Evolutionary conservation across 2,329 filamentous ascomycete genomes (phyloP), one percentile per base, ranked within the genome.

Genomic region (Dendryphion nanum): DNA sequence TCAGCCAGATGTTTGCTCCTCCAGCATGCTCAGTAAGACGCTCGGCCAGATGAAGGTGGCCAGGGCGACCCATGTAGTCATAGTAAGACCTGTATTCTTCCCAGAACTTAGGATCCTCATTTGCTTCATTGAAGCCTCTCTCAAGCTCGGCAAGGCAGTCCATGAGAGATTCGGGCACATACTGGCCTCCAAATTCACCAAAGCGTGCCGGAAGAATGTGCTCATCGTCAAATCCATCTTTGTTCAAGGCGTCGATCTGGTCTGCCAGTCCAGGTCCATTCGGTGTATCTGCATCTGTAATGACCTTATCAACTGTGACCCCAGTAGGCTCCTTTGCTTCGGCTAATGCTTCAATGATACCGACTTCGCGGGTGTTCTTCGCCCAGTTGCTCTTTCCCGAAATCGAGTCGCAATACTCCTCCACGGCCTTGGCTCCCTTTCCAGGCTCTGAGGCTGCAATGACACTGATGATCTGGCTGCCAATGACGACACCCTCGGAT

Each of bases 101-200:
- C 93, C 93, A 98, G 76, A 98, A 98, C 38, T 80, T 77, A 4
- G 89, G 85, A 61, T 97, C 91, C 47, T 94, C 82, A 57, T 83
- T 84, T 44, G 93, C 89, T 54, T 85, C 73, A 56, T 93, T 84
- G 75, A 98, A 98, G 21, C 91, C 93, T 18, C 82, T 81, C 69
- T 98, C 91, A 5, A 98, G 79, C 69, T 98, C 81, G 1, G 83
- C 83, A 42, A 98, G 73, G 63, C 91, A 97, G 71, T 97, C 91
- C 91, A 98, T 97, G 44, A 98, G 78, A 15, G 89, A 93, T 68
- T 98, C 93, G 1, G 93, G 93, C 3, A 98, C 93, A 61, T 96
- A 98, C 67, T 97, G 91, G 13, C 93, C 93, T 56, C 93, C 93
- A 50, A 95, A 98, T 63, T 96, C 86, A 50, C 93, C 93, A 57